Conservation (phyloP, 495 filamentous ascomycete genomes). For the Penicillium cataractarum region DNA sequence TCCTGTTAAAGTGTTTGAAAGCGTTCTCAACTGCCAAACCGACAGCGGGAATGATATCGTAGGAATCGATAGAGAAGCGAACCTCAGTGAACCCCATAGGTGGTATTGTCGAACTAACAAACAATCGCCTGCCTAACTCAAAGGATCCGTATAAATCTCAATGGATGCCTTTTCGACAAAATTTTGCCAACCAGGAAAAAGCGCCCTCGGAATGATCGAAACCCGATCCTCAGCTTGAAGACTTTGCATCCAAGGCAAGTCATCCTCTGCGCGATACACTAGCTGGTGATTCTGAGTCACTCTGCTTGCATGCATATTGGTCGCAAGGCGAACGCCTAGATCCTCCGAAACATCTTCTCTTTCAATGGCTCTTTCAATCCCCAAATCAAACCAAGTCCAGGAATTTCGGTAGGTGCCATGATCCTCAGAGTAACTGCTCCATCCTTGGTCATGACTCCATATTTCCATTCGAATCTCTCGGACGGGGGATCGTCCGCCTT, state of each 20-base stretch:
- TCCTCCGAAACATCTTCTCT: background rate
- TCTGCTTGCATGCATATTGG: background rate
- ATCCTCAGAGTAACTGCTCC: background rate
- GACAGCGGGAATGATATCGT: background rate
- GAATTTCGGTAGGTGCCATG: background rate
- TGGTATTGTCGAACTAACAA: too few species aligned
- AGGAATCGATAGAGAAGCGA: background rate
- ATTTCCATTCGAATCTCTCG: background rate
- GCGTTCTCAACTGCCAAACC: background rate
- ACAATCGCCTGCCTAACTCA: too few species aligned
- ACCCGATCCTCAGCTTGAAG: background rate
- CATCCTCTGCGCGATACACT: background rate
- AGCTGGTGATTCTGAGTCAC: background rate
- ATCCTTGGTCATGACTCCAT: background rate
- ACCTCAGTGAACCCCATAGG: too few species aligned
- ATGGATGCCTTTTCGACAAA: background rate
- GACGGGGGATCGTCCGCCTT: background rate
- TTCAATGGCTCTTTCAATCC: background rate
- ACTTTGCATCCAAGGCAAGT: background rate
- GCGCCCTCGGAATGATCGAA: constrained; percentile 1
- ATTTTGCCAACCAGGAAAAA: background rate
- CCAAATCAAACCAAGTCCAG: background rate
- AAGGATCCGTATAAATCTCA: background rate
- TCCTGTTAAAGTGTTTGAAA: background rate
- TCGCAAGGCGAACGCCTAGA: background rate